Evolutionary conservation across 2,329 filamentous ascomycete species (phyloP), one percentile per base, ranked within the genome.

Genomic region (Westerdykella aurantiaca): DNA sequence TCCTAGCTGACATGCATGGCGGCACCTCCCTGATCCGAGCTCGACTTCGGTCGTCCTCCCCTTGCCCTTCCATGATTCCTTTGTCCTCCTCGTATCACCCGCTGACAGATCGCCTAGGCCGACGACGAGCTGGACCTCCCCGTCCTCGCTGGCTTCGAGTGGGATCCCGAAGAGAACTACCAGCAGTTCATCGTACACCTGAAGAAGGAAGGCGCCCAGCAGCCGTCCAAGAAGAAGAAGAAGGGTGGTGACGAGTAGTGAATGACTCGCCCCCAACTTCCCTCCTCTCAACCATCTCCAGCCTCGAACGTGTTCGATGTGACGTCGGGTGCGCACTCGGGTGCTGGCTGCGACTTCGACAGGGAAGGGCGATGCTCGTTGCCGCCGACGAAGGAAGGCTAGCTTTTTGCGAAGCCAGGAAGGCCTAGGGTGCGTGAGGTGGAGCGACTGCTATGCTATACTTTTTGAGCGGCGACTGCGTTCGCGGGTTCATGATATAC

Each of bases 111-210:
- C 25, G 11, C 25, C 49, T 58, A 95, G 90, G 79, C 85, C 48
- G 91, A 97, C 61, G 91, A 97, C 67, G 91, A 96, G 69, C 77
- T 97, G 49, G 86, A 91, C 44, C 77, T 80, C 54, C 88, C 90
- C 52, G 88, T 90, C 77, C 83, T 97, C 56, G 84, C 84, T 61
- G 91, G 91, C 55, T 96, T 97, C 74, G 89, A 95, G 77, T 96
- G 90, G 90, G 86, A 95, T 72, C 87, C 85, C 68, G 86, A 95
- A 57, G 88, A 95, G 71, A 88, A 82, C 64, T 95, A 88, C 83
- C 91, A 87, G 43, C 80, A 82, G 52, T 79, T 97, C 62, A 76
- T 94, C 60, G 89, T 96, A 51, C 89, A 93, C 71, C 86, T 91
- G 66, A 83, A 84, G 69, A 83, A 82, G 69, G 78, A 85, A 57